Conservation (phyloP, 176 grass and related monocot genomes). For the Lolium rigidum region DNA sequence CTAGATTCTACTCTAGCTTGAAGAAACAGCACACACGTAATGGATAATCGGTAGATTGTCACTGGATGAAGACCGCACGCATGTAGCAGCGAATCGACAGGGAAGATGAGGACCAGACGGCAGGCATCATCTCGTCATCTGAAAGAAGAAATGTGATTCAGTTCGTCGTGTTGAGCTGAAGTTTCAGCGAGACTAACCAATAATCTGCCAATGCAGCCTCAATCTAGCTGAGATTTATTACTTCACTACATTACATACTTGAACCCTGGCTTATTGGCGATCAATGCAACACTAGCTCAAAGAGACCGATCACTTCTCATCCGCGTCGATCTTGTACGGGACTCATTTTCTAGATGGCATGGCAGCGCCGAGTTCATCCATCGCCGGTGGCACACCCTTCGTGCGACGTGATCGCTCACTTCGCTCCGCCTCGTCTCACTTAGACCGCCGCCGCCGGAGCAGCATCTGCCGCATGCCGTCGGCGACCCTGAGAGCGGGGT, state of each 20-base stretch:
- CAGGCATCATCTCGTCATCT: not conserved
- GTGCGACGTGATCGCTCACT: not conserved
- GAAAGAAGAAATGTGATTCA: constrained; percentile 13
- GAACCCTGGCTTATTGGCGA: not conserved
- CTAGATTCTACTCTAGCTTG: too few species aligned
- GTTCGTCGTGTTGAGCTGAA: not conserved
- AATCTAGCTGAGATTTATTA: constrained; percentile 18
- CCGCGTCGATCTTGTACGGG: not conserved
- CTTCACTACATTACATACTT: not conserved
- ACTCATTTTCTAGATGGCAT: not conserved
- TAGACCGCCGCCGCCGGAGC: constrained; percentile 31
- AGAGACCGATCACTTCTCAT: not conserved
- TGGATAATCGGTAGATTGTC: too few species aligned
- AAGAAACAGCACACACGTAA: too few species aligned
- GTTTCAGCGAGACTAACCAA: not conserved
- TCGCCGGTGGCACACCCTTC: not conserved
- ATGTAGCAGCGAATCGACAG: too few species aligned
- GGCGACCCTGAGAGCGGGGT: constrained; percentile 75
- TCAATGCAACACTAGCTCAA: not conserved
- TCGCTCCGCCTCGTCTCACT: not conserved
- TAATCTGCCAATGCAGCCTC: not conserved
- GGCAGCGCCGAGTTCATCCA: not conserved
- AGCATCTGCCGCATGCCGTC: constrained; percentile 88
- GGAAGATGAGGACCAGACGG: too few species aligned
- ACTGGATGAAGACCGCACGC: not conserved